phyloP scores from a whole-genome alignment of 495 filamentous ascomycete species.

The Penicillium malachiteum region DNA sequence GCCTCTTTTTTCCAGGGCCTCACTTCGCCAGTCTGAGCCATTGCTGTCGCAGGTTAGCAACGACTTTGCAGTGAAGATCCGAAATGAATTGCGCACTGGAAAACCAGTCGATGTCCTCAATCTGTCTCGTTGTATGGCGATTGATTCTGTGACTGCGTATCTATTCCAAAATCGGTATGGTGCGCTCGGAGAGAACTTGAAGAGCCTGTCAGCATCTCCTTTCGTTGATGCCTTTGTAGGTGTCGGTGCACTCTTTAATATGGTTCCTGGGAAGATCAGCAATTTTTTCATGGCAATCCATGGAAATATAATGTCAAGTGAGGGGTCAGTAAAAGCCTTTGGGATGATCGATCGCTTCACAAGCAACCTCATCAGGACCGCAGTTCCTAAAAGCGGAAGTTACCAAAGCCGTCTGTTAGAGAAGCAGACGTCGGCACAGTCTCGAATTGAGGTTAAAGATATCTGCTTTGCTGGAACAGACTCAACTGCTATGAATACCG shows the following conservation, averaged over 20 bases:
- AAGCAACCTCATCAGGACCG: constrained; percentile 26
- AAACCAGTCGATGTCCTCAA: constrained; percentile 46
- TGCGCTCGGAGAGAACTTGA: constrained; percentile 31
- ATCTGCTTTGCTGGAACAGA: constrained; percentile 40
- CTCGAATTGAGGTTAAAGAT: constrained; percentile 45
- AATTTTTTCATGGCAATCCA: constrained; percentile 31
- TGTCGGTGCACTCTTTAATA: constrained; percentile 48
- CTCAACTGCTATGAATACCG: constrained; percentile 47
- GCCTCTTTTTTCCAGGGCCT: constrained; percentile 44
- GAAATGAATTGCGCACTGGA: constrained; percentile 24
- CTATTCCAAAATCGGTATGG: constrained; percentile 47
- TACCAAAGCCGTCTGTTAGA: constrained; percentile 50
- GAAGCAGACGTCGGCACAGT: constrained; percentile 37
- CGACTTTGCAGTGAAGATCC: constrained; percentile 35
- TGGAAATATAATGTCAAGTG: constrained; percentile 24
- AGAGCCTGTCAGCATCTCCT: constrained; percentile 31
- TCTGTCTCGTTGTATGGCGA: constrained; percentile 39
- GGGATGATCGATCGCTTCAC: constrained; percentile 39
- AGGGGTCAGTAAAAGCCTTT: constrained; percentile 30
- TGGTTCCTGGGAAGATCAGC: constrained; percentile 34
- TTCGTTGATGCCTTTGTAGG: constrained; percentile 49
- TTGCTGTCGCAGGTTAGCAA: constrained; percentile 35
- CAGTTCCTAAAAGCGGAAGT: constrained; percentile 27
- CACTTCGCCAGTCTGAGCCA: constrained; percentile 30
- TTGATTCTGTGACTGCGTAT: constrained; percentile 47